A percentile compares a stretch with the other conserved stretches of the same genome.
Conservation (phyloP, 169 alveolate genomes). For the Eimeria acervulina region DNA sequence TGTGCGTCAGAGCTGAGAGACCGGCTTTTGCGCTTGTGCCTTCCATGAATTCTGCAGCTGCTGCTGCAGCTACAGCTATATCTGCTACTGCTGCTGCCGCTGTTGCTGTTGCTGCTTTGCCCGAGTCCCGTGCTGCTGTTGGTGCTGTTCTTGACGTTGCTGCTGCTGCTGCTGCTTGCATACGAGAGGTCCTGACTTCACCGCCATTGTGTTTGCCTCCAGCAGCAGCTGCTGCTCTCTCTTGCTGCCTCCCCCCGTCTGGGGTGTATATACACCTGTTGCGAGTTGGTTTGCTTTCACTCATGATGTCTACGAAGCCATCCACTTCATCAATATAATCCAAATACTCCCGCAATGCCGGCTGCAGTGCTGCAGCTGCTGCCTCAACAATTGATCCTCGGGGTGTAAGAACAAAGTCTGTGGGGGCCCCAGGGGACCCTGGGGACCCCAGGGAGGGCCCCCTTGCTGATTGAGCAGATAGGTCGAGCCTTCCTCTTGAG, state of each 20-base stretch:
- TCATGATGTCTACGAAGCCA: conserved; percentile 2
- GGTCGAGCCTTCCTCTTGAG: neutral
- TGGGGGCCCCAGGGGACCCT: conserved; percentile 51
- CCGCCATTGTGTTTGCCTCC: neutral
- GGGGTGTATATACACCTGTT: neutral
- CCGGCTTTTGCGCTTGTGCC: neutral
- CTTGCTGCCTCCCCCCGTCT: neutral
- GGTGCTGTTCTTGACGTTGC: neutral
- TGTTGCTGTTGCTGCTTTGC: conserved; percentile 21
- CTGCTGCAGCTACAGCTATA: neutral
- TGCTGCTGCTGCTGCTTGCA: conserved; percentile 10
- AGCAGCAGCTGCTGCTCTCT: neutral
- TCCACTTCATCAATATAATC: conserved; percentile 18
- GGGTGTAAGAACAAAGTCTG: conserved; percentile 24
- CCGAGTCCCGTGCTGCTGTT: conserved; percentile 1
- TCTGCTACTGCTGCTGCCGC: neutral
- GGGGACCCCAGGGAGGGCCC: too few relatives aligned
- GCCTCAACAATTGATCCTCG: neutral
- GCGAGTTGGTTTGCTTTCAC: neutral
- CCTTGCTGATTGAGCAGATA: neutral
- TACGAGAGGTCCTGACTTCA: neutral
- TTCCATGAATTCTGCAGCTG: conserved; percentile 22
- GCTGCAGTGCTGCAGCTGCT: neutral
- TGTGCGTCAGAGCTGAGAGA: neutral
- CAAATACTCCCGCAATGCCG: neutral